Evolutionary conservation across 2,329 filamentous ascomycete species (phyloP).

Genomic region (Ceratocystiopsis minuta): DNA sequence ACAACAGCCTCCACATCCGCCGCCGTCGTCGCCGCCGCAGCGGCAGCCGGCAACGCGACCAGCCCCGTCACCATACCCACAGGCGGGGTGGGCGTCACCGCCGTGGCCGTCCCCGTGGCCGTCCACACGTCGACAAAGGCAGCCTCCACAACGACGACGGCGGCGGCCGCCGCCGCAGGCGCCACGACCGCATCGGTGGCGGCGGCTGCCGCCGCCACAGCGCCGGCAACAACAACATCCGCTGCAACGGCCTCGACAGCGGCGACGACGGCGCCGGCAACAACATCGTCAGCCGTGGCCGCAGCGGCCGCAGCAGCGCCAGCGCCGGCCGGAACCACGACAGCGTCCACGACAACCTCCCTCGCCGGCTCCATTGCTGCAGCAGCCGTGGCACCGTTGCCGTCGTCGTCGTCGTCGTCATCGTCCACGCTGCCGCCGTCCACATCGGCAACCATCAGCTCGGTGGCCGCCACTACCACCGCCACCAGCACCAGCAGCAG

Average conservation of each 20-base stretch:
- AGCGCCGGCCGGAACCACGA: too few relatives aligned
- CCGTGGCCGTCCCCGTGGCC: slow-evolving; percentile 7
- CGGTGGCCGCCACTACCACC: slow-evolving; percentile 10
- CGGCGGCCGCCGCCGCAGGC: background rate
- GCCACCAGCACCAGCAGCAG: slow-evolving; percentile 10
- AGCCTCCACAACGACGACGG: slow-evolving; percentile 3
- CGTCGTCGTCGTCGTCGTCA: background rate
- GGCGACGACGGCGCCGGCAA: too few relatives aligned
- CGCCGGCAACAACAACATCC: background rate
- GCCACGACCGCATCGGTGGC: background rate
- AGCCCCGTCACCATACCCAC: background rate
- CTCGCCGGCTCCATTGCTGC: too few relatives aligned
- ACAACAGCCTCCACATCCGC: background rate
- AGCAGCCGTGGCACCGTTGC: background rate
- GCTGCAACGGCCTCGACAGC: too few relatives aligned
- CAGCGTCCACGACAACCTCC: too few relatives aligned
- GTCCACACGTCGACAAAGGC: slow-evolving; percentile 6
- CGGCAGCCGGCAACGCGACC: background rate
- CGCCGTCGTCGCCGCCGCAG: background rate
- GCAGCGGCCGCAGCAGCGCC: too few relatives aligned
- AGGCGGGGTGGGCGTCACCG: slow-evolving; percentile 9
- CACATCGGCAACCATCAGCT: slow-evolving; percentile 2
- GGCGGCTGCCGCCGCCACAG: background rate
- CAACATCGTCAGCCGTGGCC: too few relatives aligned
- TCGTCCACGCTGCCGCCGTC: too few relatives aligned